Base-by-base conservation (phyloP, 345 rosid species). In the Streptanthus diversifolius region DNA sequence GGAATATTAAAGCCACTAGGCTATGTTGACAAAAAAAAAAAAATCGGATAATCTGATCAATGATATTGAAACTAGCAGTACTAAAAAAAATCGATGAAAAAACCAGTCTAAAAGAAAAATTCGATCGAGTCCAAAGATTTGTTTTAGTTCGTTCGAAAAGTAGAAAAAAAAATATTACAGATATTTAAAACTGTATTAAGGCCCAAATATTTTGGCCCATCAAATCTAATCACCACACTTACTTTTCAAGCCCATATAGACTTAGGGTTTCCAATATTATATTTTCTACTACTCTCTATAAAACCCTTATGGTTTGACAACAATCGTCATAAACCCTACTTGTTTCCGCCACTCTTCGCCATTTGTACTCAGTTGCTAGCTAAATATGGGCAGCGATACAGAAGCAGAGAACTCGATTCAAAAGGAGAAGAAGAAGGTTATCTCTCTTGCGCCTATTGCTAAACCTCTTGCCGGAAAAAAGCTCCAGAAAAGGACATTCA, bases 391-490 rank as follows among this genome's bases (percentile, higher is more conserved):
- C 66, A 93, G 92, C 81, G 95, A 86, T 21, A 81, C 84, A n/a
- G 97, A 88, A 81, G 83, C 84, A 35, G 96, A 87, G 81, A 86
- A 80, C 69, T 55, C 86, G 47, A 75, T 66, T 19, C 83, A 73
- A 71, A 81, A 81, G 66, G 88, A 86, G 81, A 85, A 64, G 72
- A 87, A 85, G 82, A 91, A 80, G 83, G 87, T 83, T 77, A 36
- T 81, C 3, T 77, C 88, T 68, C 64, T 93, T 21, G 85, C 98
- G 0, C 98, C 98, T 41, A 93, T 93, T 0, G 96, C 98, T 33
- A 91, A 89, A 68, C 97, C 98, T 10, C 88, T 89, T 2, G 96
- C 96, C 6, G 98, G 98, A 1, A 91, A 93, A 82, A 93, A 89
- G 77, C 96, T 93, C 48, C 83, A 80, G 82, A 93, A 91, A 71